Evolutionary conservation across 23 red algal genomes (phyloP).

Genomic region (Porphyridium purpureum): DNA sequence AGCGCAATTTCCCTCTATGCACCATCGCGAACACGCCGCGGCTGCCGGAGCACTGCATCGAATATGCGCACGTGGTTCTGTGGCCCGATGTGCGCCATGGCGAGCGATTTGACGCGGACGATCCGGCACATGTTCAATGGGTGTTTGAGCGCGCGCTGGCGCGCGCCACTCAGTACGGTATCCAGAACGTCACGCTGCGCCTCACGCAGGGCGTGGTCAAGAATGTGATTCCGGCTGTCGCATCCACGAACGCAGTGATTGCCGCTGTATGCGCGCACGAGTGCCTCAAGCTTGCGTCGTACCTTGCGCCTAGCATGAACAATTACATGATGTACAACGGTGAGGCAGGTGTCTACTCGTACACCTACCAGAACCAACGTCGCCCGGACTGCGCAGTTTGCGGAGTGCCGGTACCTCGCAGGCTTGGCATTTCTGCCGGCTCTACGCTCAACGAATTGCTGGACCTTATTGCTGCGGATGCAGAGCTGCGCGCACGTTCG

Average conservation of each 20-base stretch:
- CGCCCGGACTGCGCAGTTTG: slow-evolving; percentile 70
- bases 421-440: slow-evolving; percentile 11
- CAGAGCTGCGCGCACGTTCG: slow-evolving; percentile 36
- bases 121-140: slow-evolving; percentile 79
- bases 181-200: slow-evolving; percentile 55
- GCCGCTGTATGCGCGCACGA: slow-evolving; percentile 83
- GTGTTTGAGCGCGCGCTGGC: slow-evolving; percentile 36
- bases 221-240: slow-evolving; percentile 87
- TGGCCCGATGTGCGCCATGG: slow-evolving; percentile 52
- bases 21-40: slow-evolving; percentile 79
- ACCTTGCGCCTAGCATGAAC: slow-evolving; percentile 31
- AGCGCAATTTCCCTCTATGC: slow-evolving; percentile 59
- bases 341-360: slow-evolving; percentile 58
- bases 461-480: slow-evolving; percentile 34
- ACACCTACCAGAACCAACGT: slow-evolving; percentile 52
- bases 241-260: slow-evolving; percentile 88
- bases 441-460: slow-evolving; percentile 53
- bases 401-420: slow-evolving; percentile 31
- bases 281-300: slow-evolving; percentile 53
- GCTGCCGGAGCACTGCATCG: slow-evolving; percentile 71
- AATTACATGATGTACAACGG: slow-evolving; percentile 92
- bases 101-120: slow-evolving; percentile 48
- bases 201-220: slow-evolving; percentile 75
- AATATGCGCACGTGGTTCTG: slow-evolving; percentile 65
- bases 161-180: slow-evolving; percentile 71